Percentiles rank a stretch among this genome's conserved stretches.
Evolutionary conservation across 2,329 filamentous ascomycete genomes (phyloP).

Genomic region (Colletotrichum sp.): DNA sequence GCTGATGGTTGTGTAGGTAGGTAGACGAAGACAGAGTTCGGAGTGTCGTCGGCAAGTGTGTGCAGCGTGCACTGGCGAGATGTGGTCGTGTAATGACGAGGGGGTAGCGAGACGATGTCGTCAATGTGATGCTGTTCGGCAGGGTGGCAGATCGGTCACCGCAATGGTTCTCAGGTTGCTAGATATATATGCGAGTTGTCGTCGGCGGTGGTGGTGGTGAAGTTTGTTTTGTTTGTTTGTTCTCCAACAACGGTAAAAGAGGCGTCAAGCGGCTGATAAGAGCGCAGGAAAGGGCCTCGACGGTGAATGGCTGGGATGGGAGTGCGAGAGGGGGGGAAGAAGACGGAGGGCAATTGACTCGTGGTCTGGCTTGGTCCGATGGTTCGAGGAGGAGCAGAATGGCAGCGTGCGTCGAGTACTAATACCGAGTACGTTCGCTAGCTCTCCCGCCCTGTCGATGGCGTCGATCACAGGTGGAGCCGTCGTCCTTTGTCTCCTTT

Average conservation of each 20-base stretch:
- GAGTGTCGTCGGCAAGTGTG: background rate
- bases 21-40: background rate
- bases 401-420: constrained; percentile 11
- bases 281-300: background rate
- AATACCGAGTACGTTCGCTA: constrained; percentile 13
- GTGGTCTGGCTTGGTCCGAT: constrained; percentile 2
- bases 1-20: background rate
- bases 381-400: constrained; percentile 3
- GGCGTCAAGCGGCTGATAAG: background rate
- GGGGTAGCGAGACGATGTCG: constrained; percentile 2
- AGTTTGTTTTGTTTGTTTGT: background rate
- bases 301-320: background rate
- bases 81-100: background rate
- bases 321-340: background rate
- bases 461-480: constrained; percentile 18
- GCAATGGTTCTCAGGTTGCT: background rate
- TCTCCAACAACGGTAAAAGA: background rate
- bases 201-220: background rate
- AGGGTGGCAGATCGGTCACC: background rate
- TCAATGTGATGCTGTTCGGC: background rate
- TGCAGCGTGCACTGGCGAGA: background rate
- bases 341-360: background rate
- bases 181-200: background rate
- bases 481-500: constrained; percentile 19
- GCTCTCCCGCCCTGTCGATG: constrained; percentile 12